Base-by-base conservation (phyloP, 495 filamentous ascomycete species). In the Penicillium odoratum region DNA sequence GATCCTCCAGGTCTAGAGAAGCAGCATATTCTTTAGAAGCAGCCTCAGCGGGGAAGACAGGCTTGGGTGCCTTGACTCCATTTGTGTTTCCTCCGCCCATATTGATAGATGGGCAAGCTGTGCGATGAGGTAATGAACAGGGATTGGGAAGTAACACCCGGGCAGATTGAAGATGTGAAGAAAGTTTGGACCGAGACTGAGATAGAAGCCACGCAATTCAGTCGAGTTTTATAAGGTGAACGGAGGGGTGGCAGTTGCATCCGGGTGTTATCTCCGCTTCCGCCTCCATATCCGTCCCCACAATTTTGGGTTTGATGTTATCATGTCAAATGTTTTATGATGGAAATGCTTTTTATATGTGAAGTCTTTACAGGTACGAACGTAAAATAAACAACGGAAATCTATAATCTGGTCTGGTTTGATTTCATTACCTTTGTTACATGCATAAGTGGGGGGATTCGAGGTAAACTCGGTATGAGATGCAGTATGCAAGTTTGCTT, bases 1-100 rank as follows among this genome's bases (percentile, higher is more conserved):
- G 70, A 72, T 97, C 93, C 55, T 82, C 76, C 29, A 66, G 71
- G 71, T 97, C 93, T 11, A 92, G 76, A 40, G 76, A 71, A 7
- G 72, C 68, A 29, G 91, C 88, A 74, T 88, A 85, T 53, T 83
- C 81, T 55, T 70, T 67, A 3, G 73, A 62, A 9, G 61, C 62
- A 21, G 74, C 73, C 59, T 77, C 65, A 18, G 61, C 68, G 38
- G 72, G 67, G 56, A 76, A 78, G 13, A 52, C 52, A n/a, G 69
- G 69, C 55, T 73, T 77, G 29, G 62, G 43, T 9, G 55, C 43
- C 47, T 64, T 62, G 48, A 59, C 44, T 30, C 60, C 58, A 48
- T 65, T 52, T 47, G 57, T 40, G 54, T 64, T 69, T 3, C 53
- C 51, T 55, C 34, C 48, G 25, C 48, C 55, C 52, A 61, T 62